These are phyloP conservation scores for Petrea volubilis DNA, from an alignment of 257 asterid genomes.

Conservation along the genomic window DNA sequence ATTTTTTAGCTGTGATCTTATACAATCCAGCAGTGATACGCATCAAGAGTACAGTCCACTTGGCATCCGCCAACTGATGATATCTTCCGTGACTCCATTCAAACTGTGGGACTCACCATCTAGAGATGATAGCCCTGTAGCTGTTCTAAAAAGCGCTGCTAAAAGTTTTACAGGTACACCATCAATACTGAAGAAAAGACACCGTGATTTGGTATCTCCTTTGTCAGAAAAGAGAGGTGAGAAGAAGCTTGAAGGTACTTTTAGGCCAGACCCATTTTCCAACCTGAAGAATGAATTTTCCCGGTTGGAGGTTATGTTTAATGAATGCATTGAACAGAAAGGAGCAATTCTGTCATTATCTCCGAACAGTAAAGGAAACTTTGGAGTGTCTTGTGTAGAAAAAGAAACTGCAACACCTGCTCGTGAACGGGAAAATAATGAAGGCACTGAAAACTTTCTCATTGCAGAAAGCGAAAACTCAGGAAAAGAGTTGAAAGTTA, in stretches of 20 bases:
- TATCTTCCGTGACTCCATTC: constrained; percentile 73
- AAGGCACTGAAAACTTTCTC: constrained; percentile 23
- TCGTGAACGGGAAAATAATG: constrained; percentile 33
- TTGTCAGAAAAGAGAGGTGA: constrained; percentile 77
- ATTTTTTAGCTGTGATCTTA: constrained; percentile 87
- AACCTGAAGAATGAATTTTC: constrained; percentile 52
- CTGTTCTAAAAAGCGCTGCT: constrained; percentile 86
- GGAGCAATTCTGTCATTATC: constrained; percentile 30
- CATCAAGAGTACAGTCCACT: constrained; percentile 96
- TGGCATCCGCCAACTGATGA: constrained; percentile 93
- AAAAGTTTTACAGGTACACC: constrained; percentile 79
- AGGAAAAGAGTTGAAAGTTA: constrained; percentile 28
- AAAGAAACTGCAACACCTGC: constrained; percentile 64
- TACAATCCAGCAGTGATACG: constrained; percentile 71
- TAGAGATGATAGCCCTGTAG: constrained; percentile 75
- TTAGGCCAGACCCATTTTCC: constrained; percentile 47
- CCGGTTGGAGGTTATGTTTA: constrained; percentile 61
- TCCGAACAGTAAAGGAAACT: constrained; percentile 29
- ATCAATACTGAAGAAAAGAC: constrained; percentile 87
- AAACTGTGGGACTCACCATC: constrained; percentile 95
- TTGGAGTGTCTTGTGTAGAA: constrained; percentile 34
- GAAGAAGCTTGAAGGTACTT: constrained; percentile 61
- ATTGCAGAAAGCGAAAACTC: constrained; percentile 32
- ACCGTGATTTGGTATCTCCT: constrained; percentile 85
- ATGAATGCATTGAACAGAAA: constrained; percentile 41